These are phyloP conservation scores for Yarrowia keelungensis DNA, from an alignment of 805 yeast genomes.

Conservation along the genomic window DNA sequence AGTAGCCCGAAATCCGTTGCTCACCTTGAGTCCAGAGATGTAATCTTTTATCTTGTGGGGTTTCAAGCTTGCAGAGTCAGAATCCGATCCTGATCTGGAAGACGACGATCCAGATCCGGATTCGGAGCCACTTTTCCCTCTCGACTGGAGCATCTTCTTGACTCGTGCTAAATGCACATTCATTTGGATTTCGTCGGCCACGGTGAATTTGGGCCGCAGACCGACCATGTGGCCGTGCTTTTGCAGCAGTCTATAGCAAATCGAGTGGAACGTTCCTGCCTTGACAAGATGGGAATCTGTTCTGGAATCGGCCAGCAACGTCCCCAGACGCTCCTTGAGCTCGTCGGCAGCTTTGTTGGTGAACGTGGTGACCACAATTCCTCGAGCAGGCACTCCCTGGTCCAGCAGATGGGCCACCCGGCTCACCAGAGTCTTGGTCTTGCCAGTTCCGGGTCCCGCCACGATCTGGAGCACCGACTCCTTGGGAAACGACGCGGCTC, in stretches of 20 bases:
- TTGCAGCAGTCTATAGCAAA: constrained; percentile 68
- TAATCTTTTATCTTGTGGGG: constrained; percentile 24
- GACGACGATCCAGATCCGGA: background rate
- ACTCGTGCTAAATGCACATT: background rate
- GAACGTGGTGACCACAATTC: constrained; percentile 85
- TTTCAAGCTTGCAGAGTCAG: background rate
- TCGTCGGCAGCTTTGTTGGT: constrained; percentile 93
- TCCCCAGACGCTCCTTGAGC: constrained; percentile 69
- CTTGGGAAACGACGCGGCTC: constrained; percentile 56
- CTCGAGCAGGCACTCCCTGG: constrained; percentile 61
- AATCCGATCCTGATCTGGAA: constrained; percentile 3
- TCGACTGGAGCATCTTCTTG: constrained; percentile 9
- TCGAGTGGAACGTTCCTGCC: constrained; percentile 90
- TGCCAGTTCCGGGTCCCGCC: constrained; percentile 77
- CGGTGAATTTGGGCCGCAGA: constrained; percentile 53
- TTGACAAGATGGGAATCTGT: constrained; percentile 55
- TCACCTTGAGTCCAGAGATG: constrained; percentile 28
- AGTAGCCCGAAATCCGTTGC: background rate
- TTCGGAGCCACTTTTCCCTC: background rate
- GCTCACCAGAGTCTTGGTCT: constrained; percentile 81
- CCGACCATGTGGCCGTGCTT: constrained; percentile 62
- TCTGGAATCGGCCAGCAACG: constrained; percentile 44
- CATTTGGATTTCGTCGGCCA: constrained; percentile 30
- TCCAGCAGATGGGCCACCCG: constrained; percentile 73
- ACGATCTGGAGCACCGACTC: constrained; percentile 58